Conservation (phyloP, 164 flowering plant species). For the Macadamia tetraphylla region DNA sequence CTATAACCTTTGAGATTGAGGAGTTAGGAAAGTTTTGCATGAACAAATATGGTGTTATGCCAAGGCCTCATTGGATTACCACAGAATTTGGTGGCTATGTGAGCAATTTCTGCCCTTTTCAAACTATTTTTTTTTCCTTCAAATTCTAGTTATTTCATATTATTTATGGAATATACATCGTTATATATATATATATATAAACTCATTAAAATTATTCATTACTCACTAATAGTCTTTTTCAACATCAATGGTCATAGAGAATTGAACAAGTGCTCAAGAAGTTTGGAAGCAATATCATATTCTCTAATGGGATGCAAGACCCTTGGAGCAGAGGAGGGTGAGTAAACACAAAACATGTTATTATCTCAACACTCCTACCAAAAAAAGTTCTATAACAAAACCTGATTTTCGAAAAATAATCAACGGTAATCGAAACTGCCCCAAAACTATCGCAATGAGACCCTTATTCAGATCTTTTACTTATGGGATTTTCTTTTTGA, state of each 20-base stretch:
- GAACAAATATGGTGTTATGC: slow-evolving; percentile 30
- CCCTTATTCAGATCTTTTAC: too few species aligned
- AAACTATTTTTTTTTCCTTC: too few species aligned
- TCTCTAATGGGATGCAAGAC: slow-evolving; percentile 58
- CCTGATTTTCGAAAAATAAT: too few species aligned
- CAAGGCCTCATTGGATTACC: slow-evolving; percentile 54
- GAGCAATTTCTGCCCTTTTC: slow-evolving; percentile 8
- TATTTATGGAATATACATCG: slow-evolving; percentile 1
- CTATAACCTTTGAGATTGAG: slow-evolving; percentile 29
- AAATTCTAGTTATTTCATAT: background rate
- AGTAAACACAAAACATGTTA: slow-evolving; percentile 1
- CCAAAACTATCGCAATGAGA: too few species aligned
- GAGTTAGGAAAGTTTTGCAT: slow-evolving; percentile 27
- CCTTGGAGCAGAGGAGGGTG: slow-evolving; percentile 76
- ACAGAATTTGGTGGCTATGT: slow-evolving; percentile 58
- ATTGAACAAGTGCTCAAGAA: slow-evolving; percentile 40
- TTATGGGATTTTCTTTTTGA: too few species aligned
- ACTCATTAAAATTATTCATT: too few species aligned
- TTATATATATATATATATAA: too few species aligned
- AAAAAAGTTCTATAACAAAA: too few species aligned
- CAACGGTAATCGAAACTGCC: too few species aligned
- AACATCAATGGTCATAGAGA: slow-evolving; percentile 20
- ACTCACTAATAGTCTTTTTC: background rate
- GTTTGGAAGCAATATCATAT: slow-evolving; percentile 57
- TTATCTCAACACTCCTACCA: too few species aligned